These are phyloP conservation scores for Candida sonorensis DNA, from an alignment of 805 yeast species.

Conservation along the genomic window DNA sequence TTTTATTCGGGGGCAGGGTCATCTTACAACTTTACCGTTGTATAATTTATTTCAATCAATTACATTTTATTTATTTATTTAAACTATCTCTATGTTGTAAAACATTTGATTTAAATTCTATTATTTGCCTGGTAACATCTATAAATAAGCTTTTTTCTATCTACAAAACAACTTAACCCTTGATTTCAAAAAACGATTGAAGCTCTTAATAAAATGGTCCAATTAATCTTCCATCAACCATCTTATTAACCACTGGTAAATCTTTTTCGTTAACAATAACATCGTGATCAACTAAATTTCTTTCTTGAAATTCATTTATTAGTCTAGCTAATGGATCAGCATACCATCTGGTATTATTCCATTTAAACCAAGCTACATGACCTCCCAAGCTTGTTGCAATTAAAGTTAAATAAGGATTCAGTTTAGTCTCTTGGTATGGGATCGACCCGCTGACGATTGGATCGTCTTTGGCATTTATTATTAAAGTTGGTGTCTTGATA, in stretches of 20 bases:
- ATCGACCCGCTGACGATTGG: slow-evolving; percentile 56
- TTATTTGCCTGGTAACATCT: too few species aligned
- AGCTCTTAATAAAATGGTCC: slow-evolving; percentile 9
- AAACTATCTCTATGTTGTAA: too few species aligned
- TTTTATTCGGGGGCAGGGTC: too few species aligned
- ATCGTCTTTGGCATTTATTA: slow-evolving; percentile 65
- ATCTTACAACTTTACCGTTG: too few species aligned
- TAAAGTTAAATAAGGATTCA: slow-evolving; percentile 54
- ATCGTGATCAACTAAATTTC: slow-evolving; percentile 6
- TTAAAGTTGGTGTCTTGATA: slow-evolving; percentile 57
- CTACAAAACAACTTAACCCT: too few species aligned
- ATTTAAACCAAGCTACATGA: slow-evolving; percentile 72
- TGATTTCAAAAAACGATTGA: too few species aligned
- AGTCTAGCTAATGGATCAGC: slow-evolving; percentile 42
- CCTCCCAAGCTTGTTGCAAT: slow-evolving; percentile 68
- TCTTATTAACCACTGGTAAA: slow-evolving; percentile 9
- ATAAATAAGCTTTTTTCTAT: too few species aligned
- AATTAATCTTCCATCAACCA: slow-evolving; percentile 13
- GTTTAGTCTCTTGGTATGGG: slow-evolving; percentile 43
- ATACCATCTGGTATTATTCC: slow-evolving; percentile 62
- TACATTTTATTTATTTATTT: too few species aligned
- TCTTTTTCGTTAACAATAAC: slow-evolving; percentile 3
- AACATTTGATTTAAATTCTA: too few species aligned
- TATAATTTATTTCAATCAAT: too few species aligned
- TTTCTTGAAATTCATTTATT: slow-evolving; percentile 15